Percentiles rank a stretch among this genome's conserved stretches.
Evolutionary conservation across 257 asterid genomes (phyloP).

Genomic region (Penstemon eatonii): DNA sequence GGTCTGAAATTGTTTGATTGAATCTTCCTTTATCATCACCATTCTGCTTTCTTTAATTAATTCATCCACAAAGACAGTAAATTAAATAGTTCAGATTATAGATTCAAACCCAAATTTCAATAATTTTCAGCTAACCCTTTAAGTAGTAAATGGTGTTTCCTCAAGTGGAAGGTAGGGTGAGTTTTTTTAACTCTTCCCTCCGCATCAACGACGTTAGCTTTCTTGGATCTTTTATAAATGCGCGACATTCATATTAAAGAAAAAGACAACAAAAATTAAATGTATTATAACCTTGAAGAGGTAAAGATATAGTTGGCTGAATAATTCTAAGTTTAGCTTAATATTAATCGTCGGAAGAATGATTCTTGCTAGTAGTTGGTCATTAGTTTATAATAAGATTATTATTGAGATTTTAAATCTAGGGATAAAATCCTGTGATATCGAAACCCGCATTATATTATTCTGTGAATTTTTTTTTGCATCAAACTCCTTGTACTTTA

Average conservation of each 20-base stretch:
- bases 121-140: slow-evolving; percentile 9
- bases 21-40: slow-evolving; percentile 70
- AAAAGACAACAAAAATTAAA: too few relatives aligned
- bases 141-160: slow-evolving; percentile 23
- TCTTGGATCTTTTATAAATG: slow-evolving; percentile 29
- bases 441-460: too few relatives aligned
- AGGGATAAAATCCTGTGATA: too few relatives aligned
- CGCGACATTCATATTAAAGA: background rate
- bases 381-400: too few relatives aligned
- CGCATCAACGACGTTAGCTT: slow-evolving; percentile 20
- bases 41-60: slow-evolving; percentile 21
- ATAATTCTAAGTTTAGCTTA: too few relatives aligned
- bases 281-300: too few relatives aligned
- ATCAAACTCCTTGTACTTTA: too few relatives aligned
- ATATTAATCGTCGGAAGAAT: too few relatives aligned
- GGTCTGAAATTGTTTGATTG: slow-evolving; percentile 56
- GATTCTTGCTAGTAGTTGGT: too few relatives aligned
- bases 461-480: too few relatives aligned
- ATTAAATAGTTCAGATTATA: slow-evolving; percentile 1
- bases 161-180: background rate
- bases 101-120: slow-evolving; percentile 37
- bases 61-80: slow-evolving; percentile 27
- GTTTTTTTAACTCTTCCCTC: background rate
- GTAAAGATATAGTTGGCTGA: too few relatives aligned
- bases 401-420: too few relatives aligned